Conservation (phyloP, 176 grass and related monocot species). For the Guadua angustifolia region DNA sequence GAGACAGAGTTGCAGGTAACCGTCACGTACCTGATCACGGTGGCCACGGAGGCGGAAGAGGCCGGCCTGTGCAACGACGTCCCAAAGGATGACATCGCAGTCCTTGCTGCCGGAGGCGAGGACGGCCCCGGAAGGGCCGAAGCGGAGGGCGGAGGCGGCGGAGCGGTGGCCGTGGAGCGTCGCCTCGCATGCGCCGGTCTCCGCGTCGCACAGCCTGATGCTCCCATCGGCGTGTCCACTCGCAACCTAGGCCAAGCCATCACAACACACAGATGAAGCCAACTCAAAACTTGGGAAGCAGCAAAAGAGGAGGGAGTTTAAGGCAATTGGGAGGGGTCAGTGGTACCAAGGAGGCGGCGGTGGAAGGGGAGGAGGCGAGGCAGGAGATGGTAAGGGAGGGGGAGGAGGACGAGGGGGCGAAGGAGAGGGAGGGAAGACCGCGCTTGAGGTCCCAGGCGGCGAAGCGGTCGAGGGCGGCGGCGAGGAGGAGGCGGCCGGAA, state of each 20-base stretch:
- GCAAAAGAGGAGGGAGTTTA: constrained; percentile 10
- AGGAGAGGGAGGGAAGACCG: constrained; percentile 65
- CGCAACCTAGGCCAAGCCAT: constrained; percentile 63
- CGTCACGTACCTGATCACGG: constrained; percentile 73
- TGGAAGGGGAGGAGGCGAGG: constrained; percentile 57
- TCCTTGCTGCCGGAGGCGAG: constrained; percentile 91
- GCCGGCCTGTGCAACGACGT: constrained; percentile 81
- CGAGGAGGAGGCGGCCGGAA: constrained; percentile 77
- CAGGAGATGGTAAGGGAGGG: constrained; percentile 55
- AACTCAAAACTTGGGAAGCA: constrained; percentile 7
- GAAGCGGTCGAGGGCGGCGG: constrained; percentile 78
- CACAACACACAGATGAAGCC: constrained; percentile 3
- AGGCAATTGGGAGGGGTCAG: not conserved
- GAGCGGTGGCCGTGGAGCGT: constrained; percentile 91
- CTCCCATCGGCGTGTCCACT: constrained; percentile 92
- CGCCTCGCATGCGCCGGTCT: constrained; percentile 78
- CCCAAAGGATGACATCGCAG: constrained; percentile 93
- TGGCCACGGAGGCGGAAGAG: constrained; percentile 83
- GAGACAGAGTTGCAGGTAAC: not conserved
- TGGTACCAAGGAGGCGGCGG: constrained; percentile 66
- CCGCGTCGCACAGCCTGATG: constrained; percentile 81
- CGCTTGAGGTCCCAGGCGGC: constrained; percentile 89
- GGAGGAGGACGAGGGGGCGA: constrained; percentile 49
- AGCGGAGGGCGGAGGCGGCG: constrained; percentile 68
- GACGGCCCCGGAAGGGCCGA: constrained; percentile 60